Evolutionary conservation across 768 basidiomycete genomes (phyloP), one percentile per base, ranked within the genome.

Genomic region (Boletus speciosus): DNA sequence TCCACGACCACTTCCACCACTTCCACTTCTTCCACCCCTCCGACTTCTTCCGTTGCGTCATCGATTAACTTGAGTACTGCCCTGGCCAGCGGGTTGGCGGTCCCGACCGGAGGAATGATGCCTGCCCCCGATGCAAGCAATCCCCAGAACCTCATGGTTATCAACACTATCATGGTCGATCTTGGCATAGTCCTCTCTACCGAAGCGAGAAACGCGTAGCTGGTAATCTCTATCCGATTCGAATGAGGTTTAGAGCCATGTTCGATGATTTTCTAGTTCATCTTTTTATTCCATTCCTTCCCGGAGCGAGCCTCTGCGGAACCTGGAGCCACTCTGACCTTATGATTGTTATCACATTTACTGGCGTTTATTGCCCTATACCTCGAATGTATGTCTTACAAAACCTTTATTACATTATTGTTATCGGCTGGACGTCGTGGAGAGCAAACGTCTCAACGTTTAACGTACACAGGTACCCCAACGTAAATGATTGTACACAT

Each of bases 81-180:
- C 8, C 42, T 47, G 36, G 19, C 16, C 46, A 73, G 68, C 49
- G 69, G 64, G 16, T 57, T 73, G 57, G 62, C 59, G 45, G 35
- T 51, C 36, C 60, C 68, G 10, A 64, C 62, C 25, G 60, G 55
- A n/a, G 56, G 48, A 35, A 42, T 47, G 41, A 68, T 73, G 25
- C 57, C 76, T 27, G 58, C 70, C 47, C 71, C 75, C 29, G 57
- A 68, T 44, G 44, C 67, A 34, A 57, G 55, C 35, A 53, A 67
- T 51, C 69, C 73, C 8, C 52, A 76, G 56, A 74, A 71, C 55
- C 56, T 78, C 27, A 35, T 70, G 15, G 52, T 47, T 36, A 56
- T 81, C 19, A 70, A 73, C 47, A 53, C 71, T 42, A 65, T 69
- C n/a, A 35, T 80, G 41, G 51, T 79, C 45, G 66, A 66, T 32